phyloP scores from a whole-genome alignment of 495 filamentous ascomycete species.

The Neurospora sp. region DNA sequence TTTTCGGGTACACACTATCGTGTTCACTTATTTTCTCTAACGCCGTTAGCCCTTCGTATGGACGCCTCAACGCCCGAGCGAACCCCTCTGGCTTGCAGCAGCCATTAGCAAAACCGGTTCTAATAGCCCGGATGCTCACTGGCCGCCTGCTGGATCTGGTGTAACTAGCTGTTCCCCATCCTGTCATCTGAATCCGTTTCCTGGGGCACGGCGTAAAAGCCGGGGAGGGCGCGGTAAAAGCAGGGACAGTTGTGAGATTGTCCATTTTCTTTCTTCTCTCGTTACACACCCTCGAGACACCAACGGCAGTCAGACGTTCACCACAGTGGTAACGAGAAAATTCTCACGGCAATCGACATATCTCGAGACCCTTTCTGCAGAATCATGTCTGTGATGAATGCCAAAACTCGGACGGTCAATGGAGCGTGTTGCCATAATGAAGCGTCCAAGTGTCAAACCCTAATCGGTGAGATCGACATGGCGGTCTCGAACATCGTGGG shows the following conservation, averaged over 20 bases:
- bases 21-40: not conserved
- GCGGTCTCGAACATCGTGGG: not conserved
- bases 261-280: not conserved
- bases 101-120: not conserved
- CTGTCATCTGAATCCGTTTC: not conserved
- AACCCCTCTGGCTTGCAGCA: not conserved
- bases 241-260: not conserved
- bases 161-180: constrained; percentile 5
- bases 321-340: not conserved
- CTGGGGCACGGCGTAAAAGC: not conserved
- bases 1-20: not conserved
- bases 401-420: not conserved
- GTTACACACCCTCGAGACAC: not conserved
- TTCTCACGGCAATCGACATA: not conserved
- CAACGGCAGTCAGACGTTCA: not conserved
- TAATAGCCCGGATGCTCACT: not conserved
- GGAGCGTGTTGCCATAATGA: not conserved
- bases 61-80: not conserved
- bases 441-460: not conserved
- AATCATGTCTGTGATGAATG: not conserved
- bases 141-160: constrained; percentile 7
- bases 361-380: not conserved
- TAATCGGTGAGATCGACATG: not conserved
- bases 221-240: not conserved
- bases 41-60: not conserved